Evolutionary conservation across 257 asterid genomes (phyloP), one percentile per base, ranked within the genome.

Genomic region (Solanum dulcamara): DNA sequence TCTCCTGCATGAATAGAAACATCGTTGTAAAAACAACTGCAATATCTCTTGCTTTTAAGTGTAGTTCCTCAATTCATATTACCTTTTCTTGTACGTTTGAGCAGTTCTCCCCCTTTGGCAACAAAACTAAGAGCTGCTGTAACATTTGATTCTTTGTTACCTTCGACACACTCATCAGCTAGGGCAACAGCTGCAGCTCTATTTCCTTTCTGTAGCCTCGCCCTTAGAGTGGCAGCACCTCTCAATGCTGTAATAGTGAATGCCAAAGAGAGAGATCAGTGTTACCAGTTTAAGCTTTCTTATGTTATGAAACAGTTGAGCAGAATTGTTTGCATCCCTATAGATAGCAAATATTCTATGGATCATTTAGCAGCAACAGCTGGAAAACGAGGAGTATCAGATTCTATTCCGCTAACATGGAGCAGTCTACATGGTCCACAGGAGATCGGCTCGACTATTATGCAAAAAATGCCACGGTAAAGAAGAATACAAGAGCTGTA

Each of bases 61-160:
- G 71, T 57, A 79, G 50, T 35, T 85, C 46, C 13, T 83, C 59
- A 33, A 42, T 14, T 9, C 24, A 53, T 20, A 37, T 83, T 83
- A 95, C 98, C 98, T 90, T 95, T 95, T 86, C 98, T 93, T 9
- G 98, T 95, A 81, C 96, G 90, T 90, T 95, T 95, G 86, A 95
- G 97, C 80, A 95, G 92, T 48, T 95, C 97, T 18, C 92, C 95
- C 3, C 98, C 98, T 87, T 84, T 88, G 35, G 95, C 88, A 26
- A 93, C 94, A 72, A 91, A 95, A 80, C 87, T 89, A 67, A 91
- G 83, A 51, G 96, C 91, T 64, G 59, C 81, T 5, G 92, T 84
- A 26, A 87, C 84, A 84, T 86, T 92, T 18, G 93, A 64, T 70
- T 93, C 98, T 81, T 90, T 91, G 89, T 88, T 85, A 40, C 88